Evolutionary conservation across 2,329 filamentous ascomycete species (phyloP), one percentile per base, ranked within the genome.

Genomic region (Cryphonectria naterciae): DNA sequence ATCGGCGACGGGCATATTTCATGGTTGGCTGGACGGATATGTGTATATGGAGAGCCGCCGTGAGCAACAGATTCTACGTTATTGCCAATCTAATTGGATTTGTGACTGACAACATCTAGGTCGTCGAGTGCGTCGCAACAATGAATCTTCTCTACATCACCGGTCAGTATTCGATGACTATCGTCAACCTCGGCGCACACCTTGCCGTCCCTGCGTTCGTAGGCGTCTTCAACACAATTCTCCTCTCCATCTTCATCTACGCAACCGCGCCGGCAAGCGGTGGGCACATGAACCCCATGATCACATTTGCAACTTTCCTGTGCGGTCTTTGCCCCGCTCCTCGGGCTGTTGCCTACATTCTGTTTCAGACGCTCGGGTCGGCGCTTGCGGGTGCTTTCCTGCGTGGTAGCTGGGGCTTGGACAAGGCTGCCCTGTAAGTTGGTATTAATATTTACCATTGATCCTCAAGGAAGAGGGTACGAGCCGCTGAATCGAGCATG

Each of bases 241-340:
- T 85, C 63, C 77, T 86, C 22, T 77, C 84, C 0, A 74, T 85
- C 0, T 84, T 87, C 74, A 85, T 88, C 63, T 86, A 83, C 73
- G 82, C 82, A 11, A 83, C 84, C 19, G 83, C 81, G 5, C 82
- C 85, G 0, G 82, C 83, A 0, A 84, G 83, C 3, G 85, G 86
- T 54, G 86, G 83, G 1, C 86, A 88, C 74, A 77, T 88, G 69
- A 88, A 86, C 73, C 86, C 86, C 1, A 77, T 84, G 43, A 86
- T 88, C 71, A 87, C 85, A 0, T 81, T 88, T 63, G 81, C 84
- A 2, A 86, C 85, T 2, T 84, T 88, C 71, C 83, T 86, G 35
- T 81, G 84, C 1, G 82, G 85, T 0, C 78, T 87, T 17, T 84
- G 83, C 28, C 84, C 84, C 1, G 78, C 87, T 17, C 81, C 86